Conservation (phyloP, 2,329 filamentous ascomycete species). For the Phialophora macrospora region DNA sequence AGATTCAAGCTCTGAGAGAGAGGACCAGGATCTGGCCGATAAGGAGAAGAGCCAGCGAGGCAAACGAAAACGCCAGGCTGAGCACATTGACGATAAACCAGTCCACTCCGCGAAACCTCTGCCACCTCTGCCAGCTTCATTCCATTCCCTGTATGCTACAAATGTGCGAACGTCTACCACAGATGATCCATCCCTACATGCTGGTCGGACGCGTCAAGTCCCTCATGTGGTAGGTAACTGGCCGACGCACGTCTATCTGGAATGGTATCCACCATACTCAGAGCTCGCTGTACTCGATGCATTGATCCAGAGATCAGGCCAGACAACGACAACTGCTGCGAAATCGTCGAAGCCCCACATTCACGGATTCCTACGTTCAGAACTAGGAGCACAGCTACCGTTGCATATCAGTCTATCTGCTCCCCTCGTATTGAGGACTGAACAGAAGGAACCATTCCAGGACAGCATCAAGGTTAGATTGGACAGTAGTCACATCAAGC, state of each 20-base stretch:
- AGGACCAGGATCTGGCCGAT: conserved; percentile 25
- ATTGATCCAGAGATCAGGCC: conserved; percentile 38
- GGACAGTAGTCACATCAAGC: conserved; percentile 46
- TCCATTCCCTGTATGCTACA: conserved; percentile 88
- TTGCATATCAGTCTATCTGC: conserved; percentile 91
- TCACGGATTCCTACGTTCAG: conserved; percentile 72
- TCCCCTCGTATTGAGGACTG: conserved; percentile 73
- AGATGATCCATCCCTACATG: conserved; percentile 85
- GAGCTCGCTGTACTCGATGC: conserved; percentile 44
- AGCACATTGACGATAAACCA: conserved; percentile 38
- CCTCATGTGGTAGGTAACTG: conserved; percentile 89
- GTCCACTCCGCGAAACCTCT: conserved; percentile 28
- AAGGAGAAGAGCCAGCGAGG: conserved; percentile 13
- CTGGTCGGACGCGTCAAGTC: conserved; percentile 77
- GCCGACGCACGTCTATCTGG: conserved; percentile 90
- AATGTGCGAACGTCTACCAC: conserved; percentile 74
- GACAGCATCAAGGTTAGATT: conserved; percentile 57
- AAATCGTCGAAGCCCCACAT: conserved; percentile 6
- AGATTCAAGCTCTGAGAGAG: conserved; percentile 49
- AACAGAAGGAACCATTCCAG: conserved; percentile 73
- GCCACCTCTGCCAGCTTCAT: conserved; percentile 68
- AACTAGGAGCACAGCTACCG: conserved; percentile 76
- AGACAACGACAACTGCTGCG: neutral
- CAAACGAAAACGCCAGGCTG: conserved; percentile 30
- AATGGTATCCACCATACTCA: conserved; percentile 67